A percentile compares a stretch with the other conserved stretches of the same genome.
Evolutionary conservation across 2,329 filamentous ascomycete genomes (phyloP).

Genomic region (Penicillium polonicum): DNA sequence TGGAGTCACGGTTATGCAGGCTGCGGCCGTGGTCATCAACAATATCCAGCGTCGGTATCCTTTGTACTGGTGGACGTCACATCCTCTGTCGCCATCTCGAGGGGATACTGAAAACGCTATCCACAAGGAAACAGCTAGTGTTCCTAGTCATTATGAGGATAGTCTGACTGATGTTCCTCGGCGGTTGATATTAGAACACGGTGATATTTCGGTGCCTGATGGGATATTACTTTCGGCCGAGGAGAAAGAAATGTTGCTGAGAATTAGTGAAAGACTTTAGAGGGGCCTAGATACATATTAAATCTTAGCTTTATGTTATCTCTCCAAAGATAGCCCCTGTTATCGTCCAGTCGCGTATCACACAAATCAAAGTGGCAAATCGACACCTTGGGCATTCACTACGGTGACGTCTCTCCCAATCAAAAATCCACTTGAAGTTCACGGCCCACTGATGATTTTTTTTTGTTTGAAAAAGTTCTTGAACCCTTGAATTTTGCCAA

Average conservation of each 20-base stretch:
- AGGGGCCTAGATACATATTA: not conserved
- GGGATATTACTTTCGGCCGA: constrained; percentile 34
- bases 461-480: not conserved
- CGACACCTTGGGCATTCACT: constrained; percentile 1
- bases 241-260: constrained; percentile 34
- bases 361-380: constrained; percentile 8
- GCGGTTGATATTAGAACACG: constrained; percentile 32
- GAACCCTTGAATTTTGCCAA: not conserved
- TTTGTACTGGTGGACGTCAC: constrained; percentile 62
- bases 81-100: constrained; percentile 23
- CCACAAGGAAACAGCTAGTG: constrained; percentile 17
- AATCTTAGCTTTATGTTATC: not conserved
- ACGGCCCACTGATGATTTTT: constrained; percentile 14
- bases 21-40: constrained; percentile 63
- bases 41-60: constrained; percentile 68
- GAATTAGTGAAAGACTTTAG: constrained; percentile 36
- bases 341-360: constrained; percentile 5
- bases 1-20: constrained; percentile 61
- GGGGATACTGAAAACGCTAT: constrained; percentile 22
- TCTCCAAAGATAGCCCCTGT: not conserved
- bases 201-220: constrained; percentile 34
- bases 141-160: constrained; percentile 24
- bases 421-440: not conserved
- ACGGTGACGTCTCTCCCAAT: constrained; percentile 15
- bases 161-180: constrained; percentile 24